Evolutionary conservation across 345 rosid species (phyloP).

Genomic region (Corchorus capsularis): DNA sequence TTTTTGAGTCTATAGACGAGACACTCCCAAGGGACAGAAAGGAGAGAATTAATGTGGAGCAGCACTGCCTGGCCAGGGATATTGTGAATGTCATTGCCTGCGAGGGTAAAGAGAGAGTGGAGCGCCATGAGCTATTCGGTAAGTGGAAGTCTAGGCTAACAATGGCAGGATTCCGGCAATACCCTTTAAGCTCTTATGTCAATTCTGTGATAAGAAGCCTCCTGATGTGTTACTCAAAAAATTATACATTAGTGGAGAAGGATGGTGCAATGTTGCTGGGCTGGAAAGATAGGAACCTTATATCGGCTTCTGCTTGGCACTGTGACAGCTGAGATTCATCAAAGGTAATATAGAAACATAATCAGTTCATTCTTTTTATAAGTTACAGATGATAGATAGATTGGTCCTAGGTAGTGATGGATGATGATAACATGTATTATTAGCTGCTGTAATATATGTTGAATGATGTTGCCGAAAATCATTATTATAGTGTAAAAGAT

Average conservation of each 20-base stretch:
- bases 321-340: constrained; percentile 23
- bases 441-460: background rate
- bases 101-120: constrained; percentile 74
- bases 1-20: constrained; percentile 72
- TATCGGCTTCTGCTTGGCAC: constrained; percentile 77
- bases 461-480: background rate
- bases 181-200: constrained; percentile 54
- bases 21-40: constrained; percentile 48
- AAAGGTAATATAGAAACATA: constrained; percentile 8
- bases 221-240: constrained; percentile 50
- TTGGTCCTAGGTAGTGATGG: background rate
- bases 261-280: constrained; percentile 72
- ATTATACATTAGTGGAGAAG: constrained; percentile 54
- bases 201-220: constrained; percentile 55
- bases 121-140: constrained; percentile 67
- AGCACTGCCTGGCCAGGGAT: constrained; percentile 71
- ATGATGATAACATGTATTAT: background rate
- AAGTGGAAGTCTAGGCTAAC: constrained; percentile 76
- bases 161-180: constrained; percentile 70
- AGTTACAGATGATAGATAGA: background rate
- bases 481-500: background rate
- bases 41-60: constrained; percentile 55
- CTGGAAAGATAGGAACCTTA: constrained; percentile 62
- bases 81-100: constrained; percentile 66
- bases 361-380: constrained; percentile 8